A percentile compares a stretch with the other conserved stretches of the same genome.
Evolutionary conservation across 805 yeast genomes (phyloP).

Genomic region (Candida patagonica): DNA sequence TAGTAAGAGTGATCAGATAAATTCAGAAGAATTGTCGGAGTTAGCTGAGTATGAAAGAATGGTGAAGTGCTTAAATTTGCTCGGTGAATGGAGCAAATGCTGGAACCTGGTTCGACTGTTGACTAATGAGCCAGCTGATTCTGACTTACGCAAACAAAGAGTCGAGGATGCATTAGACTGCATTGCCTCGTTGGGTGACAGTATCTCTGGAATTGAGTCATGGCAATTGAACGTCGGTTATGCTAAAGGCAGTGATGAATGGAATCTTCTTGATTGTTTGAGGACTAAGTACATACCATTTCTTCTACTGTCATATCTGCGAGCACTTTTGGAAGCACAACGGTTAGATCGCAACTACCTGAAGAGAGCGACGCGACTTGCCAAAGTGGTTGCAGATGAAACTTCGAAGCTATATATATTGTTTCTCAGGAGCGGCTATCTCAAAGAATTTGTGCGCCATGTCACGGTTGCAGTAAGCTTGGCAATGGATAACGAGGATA

Average conservation of each 20-base stretch:
- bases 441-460: constrained; percentile 43
- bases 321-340: constrained; percentile 40
- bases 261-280: constrained; percentile 39
- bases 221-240: constrained; percentile 14
- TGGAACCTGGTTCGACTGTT: constrained; percentile 5
- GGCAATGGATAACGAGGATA: constrained; percentile 34
- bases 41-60: constrained; percentile 41
- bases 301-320: constrained; percentile 57
- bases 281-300: constrained; percentile 67
- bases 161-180: not conserved
- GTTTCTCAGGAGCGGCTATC: constrained; percentile 47
- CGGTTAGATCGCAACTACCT: constrained; percentile 36
- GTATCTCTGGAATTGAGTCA: constrained; percentile 3
- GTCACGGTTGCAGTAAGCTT: constrained; percentile 51
- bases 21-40: constrained; percentile 32
- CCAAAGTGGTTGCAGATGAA: constrained; percentile 62
- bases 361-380: constrained; percentile 47
- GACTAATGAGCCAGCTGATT: not conserved
- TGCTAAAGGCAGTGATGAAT: constrained; percentile 24
- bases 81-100: constrained; percentile 45
- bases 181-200: constrained; percentile 2
- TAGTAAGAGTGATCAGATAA: not conserved
- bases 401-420: constrained; percentile 49
- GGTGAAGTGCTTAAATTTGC: constrained; percentile 34
- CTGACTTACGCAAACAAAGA: constrained; percentile 2